Evolutionary conservation across 768 basidiomycete genomes (phyloP), one percentile per base, ranked within the genome.

Genomic region (Plicaturopsis crispa): DNA sequence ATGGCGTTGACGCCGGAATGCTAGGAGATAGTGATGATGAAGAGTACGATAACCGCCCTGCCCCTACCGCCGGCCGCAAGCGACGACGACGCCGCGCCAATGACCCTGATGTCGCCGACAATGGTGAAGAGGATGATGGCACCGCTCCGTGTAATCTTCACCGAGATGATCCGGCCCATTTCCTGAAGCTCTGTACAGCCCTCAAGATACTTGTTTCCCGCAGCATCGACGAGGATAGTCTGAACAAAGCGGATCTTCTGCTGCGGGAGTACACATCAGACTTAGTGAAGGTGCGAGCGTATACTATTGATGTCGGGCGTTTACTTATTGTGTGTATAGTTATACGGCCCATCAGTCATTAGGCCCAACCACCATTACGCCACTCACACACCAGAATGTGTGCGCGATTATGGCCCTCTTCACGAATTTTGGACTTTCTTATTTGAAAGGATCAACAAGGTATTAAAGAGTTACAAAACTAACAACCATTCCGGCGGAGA

Each of bases 361-460:
- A 47, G 48, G 17, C 66, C 59, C 3, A 68, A 66, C 39, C 58
- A 62, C 31, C 66, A 67, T 37, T 66, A 57, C 21, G 47, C 51
- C 0, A 60, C 51, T 1, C 65, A 67, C 30, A 49, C 58, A 0
- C 26, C 48, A 0, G 48, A 42, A 0, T 52, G 42, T 31, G 43
- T 60, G 1, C 45, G 43, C 1, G 54, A 60, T 28, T 66, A 52
- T 36, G 61, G 66, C 0, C 63, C 65, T 4, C 41, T 66, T 0
- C 55, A 60, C 20, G 51, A 51, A 6, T 66, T 64, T 36, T 66
- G 63, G 64, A 59, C 50, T 0, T 66, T 65, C 35, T 46, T 63
- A 0, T 60, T 56, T 17, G 65, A 65, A 31, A 41, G 54, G 0
- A 39, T 65, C 2, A 66, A 66, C 42, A 61, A 59, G 22, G 50